A percentile compares a stretch with the other conserved stretches of the same genome.
Evolutionary conservation across 1,139 yeast genomes (phyloP).

Genomic region (Wickerhamomyces sp.): DNA sequence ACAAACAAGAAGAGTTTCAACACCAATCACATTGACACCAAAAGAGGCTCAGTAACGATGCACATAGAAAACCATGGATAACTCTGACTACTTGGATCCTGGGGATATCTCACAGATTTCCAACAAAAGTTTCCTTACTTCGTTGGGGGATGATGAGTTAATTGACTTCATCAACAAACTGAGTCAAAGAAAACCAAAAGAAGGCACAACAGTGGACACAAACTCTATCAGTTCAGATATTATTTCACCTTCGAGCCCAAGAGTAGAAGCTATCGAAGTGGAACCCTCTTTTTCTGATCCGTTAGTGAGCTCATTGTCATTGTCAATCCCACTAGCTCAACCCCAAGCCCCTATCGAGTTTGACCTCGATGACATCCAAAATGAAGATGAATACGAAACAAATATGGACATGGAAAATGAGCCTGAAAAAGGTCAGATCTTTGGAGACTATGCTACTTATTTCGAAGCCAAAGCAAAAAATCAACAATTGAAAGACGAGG

Average conservation of each 20-base stretch:
- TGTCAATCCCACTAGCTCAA: neutral
- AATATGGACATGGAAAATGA: neutral
- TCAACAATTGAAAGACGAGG: constrained; percentile 64
- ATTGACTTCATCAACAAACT: constrained; percentile 35
- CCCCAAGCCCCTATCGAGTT: neutral
- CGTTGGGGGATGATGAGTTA: constrained; percentile 39
- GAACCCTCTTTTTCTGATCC: neutral
- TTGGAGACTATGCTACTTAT: constrained; percentile 68
- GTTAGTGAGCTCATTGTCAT: neutral
- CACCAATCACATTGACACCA: neutral
- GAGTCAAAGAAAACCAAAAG: constrained; percentile 24
- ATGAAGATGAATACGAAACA: neutral
- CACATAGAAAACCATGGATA: neutral
- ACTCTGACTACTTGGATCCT: neutral
- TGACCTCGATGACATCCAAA: too few species aligned
- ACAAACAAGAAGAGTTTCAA: neutral
- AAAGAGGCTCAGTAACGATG: neutral
- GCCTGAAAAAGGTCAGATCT: constrained; percentile 20
- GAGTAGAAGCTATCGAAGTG: neutral
- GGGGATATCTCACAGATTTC: constrained; percentile 10
- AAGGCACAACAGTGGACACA: constrained; percentile 2
- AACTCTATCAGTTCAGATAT: neutral
- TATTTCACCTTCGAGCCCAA: constrained; percentile 2
- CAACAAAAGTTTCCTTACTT: constrained; percentile 21
- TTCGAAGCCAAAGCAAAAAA: constrained; percentile 61